Evolutionary conservation across 768 basidiomycete species (phyloP).

Genomic region (Suillus weaverae): DNA sequence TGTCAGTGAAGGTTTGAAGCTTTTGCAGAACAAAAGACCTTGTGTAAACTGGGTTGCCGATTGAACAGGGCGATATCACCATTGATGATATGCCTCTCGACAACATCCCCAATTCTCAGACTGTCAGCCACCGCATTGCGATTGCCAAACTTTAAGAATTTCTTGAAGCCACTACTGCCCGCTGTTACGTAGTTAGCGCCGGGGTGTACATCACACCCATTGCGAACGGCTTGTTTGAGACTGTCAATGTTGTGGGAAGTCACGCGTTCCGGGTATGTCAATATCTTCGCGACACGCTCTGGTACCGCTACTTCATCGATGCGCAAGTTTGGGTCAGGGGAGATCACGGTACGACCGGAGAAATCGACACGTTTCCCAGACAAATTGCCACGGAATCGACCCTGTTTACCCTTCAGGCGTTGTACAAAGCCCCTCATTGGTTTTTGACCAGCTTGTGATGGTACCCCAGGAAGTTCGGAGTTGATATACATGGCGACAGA

Average conservation of each 20-base stretch:
- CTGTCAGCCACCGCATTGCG: constrained; percentile 77
- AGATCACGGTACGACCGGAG: constrained; percentile 97
- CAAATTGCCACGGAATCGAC: constrained; percentile 96
- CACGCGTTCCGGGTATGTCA: constrained; percentile 96
- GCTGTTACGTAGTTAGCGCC: constrained; percentile 93
- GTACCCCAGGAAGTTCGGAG: constrained; percentile 93
- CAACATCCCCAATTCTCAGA: constrained; percentile 83
- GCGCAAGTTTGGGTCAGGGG: constrained; percentile 96
- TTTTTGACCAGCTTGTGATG: constrained; percentile 83
- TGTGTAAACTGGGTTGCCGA: constrained; percentile 97
- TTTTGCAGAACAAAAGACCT: constrained; percentile 44
- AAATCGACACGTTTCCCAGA: constrained; percentile 99
- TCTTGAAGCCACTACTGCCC: constrained; percentile 78
- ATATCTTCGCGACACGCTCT: constrained; percentile 88
- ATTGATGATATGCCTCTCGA: constrained; percentile 93
- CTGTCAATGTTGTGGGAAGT: constrained; percentile 85
- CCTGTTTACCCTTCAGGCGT: constrained; percentile 97
- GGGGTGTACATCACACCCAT: constrained; percentile 89
- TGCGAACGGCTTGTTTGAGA: constrained; percentile 75
- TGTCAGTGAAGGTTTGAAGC: constrained; percentile 4
- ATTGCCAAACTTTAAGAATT: constrained; percentile 87
- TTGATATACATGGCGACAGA: constrained; percentile 98
- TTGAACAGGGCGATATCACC: constrained; percentile 98
- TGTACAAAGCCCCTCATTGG: constrained; percentile 98
- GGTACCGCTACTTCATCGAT: constrained; percentile 99